Conservation (phyloP, 305 asterid species). For the Solanum hybrid region DNA sequence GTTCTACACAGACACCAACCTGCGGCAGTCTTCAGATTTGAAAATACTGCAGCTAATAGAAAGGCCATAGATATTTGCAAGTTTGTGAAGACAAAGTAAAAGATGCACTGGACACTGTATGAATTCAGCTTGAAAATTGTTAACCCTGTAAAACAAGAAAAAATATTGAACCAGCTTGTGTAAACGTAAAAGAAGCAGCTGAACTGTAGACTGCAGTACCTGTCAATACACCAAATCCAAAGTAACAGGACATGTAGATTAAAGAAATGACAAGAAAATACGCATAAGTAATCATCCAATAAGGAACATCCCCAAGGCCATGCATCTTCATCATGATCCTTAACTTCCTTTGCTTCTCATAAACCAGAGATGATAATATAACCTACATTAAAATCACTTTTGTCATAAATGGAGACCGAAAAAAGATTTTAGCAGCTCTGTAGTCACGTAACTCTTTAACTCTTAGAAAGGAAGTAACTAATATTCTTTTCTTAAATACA, state of each 20-base stretch:
- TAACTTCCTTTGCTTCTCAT: conserved; percentile 26
- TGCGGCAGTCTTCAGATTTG: conserved; percentile 21
- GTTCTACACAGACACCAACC: conserved; percentile 5
- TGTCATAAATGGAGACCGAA: not conserved
- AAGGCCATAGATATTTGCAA: conserved; percentile 30
- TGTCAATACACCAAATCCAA: conserved; percentile 21
- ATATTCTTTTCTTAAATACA: not conserved
- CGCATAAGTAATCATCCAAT: conserved; percentile 20
- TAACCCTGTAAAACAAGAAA: conserved; percentile 16
- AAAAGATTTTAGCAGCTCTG: not conserved
- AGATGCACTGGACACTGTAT: conserved; percentile 15
- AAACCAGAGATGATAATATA: conserved; percentile 21
- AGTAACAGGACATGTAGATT: conserved; percentile 15
- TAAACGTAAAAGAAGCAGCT: not conserved
- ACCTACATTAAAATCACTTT: conserved; percentile 8
- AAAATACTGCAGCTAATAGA: conserved; percentile 19
- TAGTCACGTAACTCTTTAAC: not conserved
- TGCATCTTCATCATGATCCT: conserved; percentile 34
- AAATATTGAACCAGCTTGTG: not conserved
- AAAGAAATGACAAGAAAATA: conserved; percentile 20
- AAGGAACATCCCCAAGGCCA: conserved; percentile 27
- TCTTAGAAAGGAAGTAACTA: not conserved
- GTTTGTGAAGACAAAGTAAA: conserved; percentile 24
- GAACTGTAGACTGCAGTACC: conserved; percentile 4
- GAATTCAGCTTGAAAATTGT: conserved; percentile 25